A percentile compares a stretch with the other conserved stretches of the same genome.
These are phyloP conservation scores for Nitzschia palea DNA, from an alignment of 108 stramenopile species.

Conservation along the genomic window DNA sequence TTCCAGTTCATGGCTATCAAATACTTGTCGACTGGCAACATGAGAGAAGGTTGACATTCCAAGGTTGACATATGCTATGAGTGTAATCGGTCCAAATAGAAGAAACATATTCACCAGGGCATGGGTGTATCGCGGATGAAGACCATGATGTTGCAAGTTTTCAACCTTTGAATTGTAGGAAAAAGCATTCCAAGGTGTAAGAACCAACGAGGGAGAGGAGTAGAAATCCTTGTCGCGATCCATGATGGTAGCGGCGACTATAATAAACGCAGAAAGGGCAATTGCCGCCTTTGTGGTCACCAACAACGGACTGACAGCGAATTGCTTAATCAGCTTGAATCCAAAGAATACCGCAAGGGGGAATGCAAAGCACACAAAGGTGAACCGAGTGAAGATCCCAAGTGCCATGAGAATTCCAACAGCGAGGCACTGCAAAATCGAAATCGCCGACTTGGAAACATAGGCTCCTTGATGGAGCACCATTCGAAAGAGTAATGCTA, in stretches of 20 bases:
- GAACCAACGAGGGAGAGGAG: neutral
- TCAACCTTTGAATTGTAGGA: constrained; percentile 64
- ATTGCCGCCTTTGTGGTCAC: neutral
- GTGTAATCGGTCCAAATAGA: constrained; percentile 66
- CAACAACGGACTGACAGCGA: constrained; percentile 3
- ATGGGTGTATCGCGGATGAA: constrained; percentile 79
- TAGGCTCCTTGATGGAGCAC: constrained; percentile 18
- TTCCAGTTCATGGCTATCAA: neutral
- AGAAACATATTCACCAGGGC: constrained; percentile 76
- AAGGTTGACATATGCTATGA: constrained; percentile 34
- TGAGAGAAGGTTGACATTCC: neutral
- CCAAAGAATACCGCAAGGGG: constrained; percentile 47
- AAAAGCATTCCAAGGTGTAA: constrained; percentile 78
- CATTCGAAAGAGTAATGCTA: constrained; percentile 52
- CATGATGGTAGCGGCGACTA: constrained; percentile 21
- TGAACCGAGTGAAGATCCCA: constrained; percentile 75
- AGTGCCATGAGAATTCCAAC: constrained; percentile 59
- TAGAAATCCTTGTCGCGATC: constrained; percentile 49
- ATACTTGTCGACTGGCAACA: neutral
- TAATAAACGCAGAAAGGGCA: constrained; percentile 1
- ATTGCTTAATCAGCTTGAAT: constrained; percentile 20
- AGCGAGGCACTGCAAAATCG: neutral
- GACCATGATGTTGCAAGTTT: constrained; percentile 73
- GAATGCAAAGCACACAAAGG: constrained; percentile 70
- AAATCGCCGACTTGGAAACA: constrained; percentile 9